Percentiles rank a stretch among this genome's conserved stretches.
These are phyloP conservation scores for Calycina herbarum DNA, from an alignment of 2,329 filamentous ascomycete genomes.

Conservation along the genomic window DNA sequence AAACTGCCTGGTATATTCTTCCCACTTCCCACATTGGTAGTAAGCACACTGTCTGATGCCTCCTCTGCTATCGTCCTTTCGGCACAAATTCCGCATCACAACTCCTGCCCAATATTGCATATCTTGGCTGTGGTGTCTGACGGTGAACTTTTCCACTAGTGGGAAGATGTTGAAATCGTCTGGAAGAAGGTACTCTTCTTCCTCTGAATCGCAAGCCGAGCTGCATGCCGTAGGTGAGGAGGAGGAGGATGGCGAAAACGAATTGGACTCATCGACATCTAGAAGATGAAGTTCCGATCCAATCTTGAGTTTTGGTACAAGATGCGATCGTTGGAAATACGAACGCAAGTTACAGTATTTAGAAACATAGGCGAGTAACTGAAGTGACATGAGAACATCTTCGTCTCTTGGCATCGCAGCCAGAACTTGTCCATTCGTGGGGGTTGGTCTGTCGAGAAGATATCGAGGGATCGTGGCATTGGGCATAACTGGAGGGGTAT, in stretches of 20 bases:
- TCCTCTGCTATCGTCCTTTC: slow-evolving; percentile 92
- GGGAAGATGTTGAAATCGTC: slow-evolving; percentile 99
- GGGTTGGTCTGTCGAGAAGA: slow-evolving; percentile 69
- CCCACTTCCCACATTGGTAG: slow-evolving; percentile 98
- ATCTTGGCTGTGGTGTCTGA: slow-evolving; percentile 89
- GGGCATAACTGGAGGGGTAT: slow-evolving; percentile 74
- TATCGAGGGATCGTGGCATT: slow-evolving; percentile 76
- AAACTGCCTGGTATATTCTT: slow-evolving; percentile 94
- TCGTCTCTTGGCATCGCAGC: slow-evolving; percentile 95
- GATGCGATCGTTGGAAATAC: slow-evolving; percentile 93
- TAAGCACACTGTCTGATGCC: slow-evolving; percentile 97
- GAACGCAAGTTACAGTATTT: slow-evolving; percentile 96
- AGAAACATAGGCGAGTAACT: slow-evolving; percentile 94
- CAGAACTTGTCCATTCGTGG: slow-evolving; percentile 69
- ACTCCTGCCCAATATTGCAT: slow-evolving; percentile 99
- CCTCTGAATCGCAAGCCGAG: slow-evolving; percentile 44
- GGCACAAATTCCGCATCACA: slow-evolving; percentile 97
- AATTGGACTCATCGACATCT: slow-evolving; percentile 63
- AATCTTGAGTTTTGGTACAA: slow-evolving; percentile 90
- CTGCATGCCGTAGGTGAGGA: slow-evolving; percentile 42
- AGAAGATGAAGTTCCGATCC: slow-evolving; percentile 79
- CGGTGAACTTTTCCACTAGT: slow-evolving; percentile 96
- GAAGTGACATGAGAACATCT: slow-evolving; percentile 96
- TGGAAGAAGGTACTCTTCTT: slow-evolving; percentile 80
- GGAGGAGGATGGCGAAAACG: slow-evolving; percentile 28